Conservation (phyloP, 2,329 filamentous ascomycete genomes). For the Ramichloridium luteum region DNA sequence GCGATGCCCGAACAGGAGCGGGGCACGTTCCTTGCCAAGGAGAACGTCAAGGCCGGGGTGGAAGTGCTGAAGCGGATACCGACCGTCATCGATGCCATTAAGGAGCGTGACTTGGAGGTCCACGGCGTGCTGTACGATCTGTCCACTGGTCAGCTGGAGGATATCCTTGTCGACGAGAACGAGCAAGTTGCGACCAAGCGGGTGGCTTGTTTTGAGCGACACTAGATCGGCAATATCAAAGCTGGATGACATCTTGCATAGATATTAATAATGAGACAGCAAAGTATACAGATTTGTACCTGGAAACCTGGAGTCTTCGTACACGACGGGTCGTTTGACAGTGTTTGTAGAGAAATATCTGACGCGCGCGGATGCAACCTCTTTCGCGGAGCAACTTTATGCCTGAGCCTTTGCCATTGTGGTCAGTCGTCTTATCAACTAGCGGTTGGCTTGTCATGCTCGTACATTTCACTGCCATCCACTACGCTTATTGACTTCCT, state of each 20-base stretch:
- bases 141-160: slow-evolving; percentile 40
- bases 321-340: too few relatives aligned
- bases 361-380: too few relatives aligned
- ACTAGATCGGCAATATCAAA: too few relatives aligned
- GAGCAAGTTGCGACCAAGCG: slow-evolving; percentile 14
- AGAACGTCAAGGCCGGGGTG: slow-evolving; percentile 62
- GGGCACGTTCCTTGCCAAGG: slow-evolving; percentile 54
- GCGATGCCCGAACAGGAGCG: slow-evolving; percentile 37
- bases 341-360: too few relatives aligned
- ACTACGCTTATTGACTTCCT: slow-evolving; percentile 59
- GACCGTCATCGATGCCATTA: slow-evolving; percentile 56
- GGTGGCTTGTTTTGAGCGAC: slow-evolving; percentile 16
- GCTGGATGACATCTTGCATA: too few relatives aligned
- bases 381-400: too few relatives aligned
- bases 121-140: slow-evolving; percentile 70
- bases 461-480: slow-evolving; percentile 17
- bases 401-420: too few relatives aligned
- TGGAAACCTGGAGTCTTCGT: too few relatives aligned
- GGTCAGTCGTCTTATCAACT: too few relatives aligned
- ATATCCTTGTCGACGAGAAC: slow-evolving; percentile 33
- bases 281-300: too few relatives aligned
- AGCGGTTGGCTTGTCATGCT: too few relatives aligned
- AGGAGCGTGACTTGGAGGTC: slow-evolving; percentile 57
- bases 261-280: too few relatives aligned
- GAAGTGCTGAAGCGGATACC: slow-evolving; percentile 56